Evolutionary conservation across 2,329 filamentous ascomycete species (phyloP).

Genomic region (Hypoxylon sp.): DNA sequence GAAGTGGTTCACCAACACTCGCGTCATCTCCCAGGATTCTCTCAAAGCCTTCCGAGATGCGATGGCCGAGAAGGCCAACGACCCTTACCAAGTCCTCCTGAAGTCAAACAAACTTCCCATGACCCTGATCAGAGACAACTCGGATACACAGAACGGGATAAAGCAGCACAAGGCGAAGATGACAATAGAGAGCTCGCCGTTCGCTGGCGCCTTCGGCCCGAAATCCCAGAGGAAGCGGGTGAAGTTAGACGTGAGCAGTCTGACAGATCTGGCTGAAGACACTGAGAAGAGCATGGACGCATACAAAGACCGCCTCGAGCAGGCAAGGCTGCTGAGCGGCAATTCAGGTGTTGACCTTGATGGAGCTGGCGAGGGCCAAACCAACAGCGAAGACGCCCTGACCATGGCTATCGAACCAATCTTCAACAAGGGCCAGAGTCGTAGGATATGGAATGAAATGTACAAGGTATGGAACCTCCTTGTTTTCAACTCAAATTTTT

Average conservation of each 20-base stretch:
- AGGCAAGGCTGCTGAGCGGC: conserved; percentile 81
- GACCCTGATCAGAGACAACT: conserved; percentile 87
- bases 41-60: conserved; percentile 89
- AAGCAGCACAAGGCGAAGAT: conserved; percentile 97
- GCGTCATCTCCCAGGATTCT: conserved; percentile 89
- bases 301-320: conserved; percentile 84
- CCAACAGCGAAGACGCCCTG: conserved; percentile 60
- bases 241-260: conserved; percentile 85
- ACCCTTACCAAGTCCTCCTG: conserved; percentile 94
- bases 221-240: conserved; percentile 94
- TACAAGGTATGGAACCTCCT: neutral
- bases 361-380: conserved; percentile 52
- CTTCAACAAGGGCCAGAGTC: conserved; percentile 92
- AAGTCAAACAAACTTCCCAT: conserved; percentile 98
- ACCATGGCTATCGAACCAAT: conserved; percentile 83
- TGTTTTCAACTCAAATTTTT: neutral
- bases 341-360: conserved; percentile 69
- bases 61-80: conserved; percentile 88
- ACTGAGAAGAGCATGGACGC: conserved; percentile 83
- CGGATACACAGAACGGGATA: conserved; percentile 78
- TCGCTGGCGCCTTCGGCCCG: conserved; percentile 89
- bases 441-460: conserved; percentile 96
- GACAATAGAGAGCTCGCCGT: conserved; percentile 87
- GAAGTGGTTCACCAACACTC: conserved; percentile 97
- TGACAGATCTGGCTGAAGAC: conserved; percentile 84